phyloP scores from a whole-genome alignment of 768 basidiomycete species.

The Pisolithus albus region DNA sequence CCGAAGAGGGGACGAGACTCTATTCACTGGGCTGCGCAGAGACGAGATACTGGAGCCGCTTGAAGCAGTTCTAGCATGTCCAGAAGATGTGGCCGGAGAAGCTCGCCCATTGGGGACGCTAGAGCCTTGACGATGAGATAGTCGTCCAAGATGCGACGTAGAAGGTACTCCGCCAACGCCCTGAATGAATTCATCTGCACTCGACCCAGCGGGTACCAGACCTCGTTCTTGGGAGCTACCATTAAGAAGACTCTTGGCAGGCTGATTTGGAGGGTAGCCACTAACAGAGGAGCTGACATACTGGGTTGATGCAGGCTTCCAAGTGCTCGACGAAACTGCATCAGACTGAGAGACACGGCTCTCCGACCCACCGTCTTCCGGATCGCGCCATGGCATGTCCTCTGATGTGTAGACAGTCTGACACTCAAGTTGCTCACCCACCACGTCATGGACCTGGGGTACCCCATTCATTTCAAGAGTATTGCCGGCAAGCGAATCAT shows the following conservation, averaged over 20 bases:
- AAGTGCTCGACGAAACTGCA: not conserved
- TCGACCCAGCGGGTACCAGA: not conserved
- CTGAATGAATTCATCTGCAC: not conserved
- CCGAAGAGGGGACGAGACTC: conserved; percentile 11
- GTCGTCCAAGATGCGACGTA: conserved; percentile 1
- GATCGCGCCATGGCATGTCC: conserved; percentile 12
- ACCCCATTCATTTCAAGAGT: not conserved
- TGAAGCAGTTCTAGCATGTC: conserved; percentile 8
- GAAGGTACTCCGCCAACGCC: not conserved
- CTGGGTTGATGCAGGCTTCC: not conserved
- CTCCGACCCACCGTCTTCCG: conserved; percentile 4
- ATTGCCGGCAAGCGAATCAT: not conserved
- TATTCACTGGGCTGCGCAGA: conserved; percentile 6
- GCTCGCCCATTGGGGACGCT: not conserved
- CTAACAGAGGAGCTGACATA: not conserved
- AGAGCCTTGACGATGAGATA: conserved; percentile 3
- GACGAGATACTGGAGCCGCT: conserved; percentile 7
- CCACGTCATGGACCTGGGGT: not conserved
- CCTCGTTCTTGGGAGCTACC: not conserved
- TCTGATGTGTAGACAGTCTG: conserved; percentile 7
- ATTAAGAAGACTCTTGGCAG: not conserved
- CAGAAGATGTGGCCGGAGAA: conserved; percentile 3
- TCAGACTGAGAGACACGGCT: not conserved
- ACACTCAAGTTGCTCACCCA: not conserved
- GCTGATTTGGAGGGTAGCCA: not conserved